Percentiles rank a stretch among this genome's conserved stretches.
Conservation (phyloP, 2,329 filamentous ascomycete species). For the Clarireedia monteithiana region DNA sequence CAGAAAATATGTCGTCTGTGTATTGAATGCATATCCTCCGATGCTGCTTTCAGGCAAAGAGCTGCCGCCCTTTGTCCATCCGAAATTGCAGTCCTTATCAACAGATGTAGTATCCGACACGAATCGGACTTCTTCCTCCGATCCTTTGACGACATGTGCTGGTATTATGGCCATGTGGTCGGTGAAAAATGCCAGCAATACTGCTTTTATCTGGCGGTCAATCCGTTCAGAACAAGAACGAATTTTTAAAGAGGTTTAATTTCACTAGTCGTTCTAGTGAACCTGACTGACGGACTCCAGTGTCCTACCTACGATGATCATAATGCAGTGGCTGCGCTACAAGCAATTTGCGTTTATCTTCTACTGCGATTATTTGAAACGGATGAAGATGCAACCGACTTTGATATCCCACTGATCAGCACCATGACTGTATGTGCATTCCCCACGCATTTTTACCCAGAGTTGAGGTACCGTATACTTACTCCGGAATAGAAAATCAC, state of each 20-base stretch:
- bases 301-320: constrained; percentile 2
- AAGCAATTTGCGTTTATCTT: constrained; percentile 15
- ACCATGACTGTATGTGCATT: constrained; percentile 13
- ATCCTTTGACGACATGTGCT: constrained; percentile 12
- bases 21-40: constrained; percentile 13
- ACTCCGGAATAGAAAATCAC: background rate
- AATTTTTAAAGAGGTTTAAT: constrained; percentile 12
- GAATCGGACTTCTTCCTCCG: background rate
- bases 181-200: constrained; percentile 13
- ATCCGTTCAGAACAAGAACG: constrained; percentile 17
- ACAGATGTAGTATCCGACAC: background rate
- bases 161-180: constrained; percentile 12
- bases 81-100: constrained; percentile 4
- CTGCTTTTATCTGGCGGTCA: constrained; percentile 13
- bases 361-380: constrained; percentile 15
- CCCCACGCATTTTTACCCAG: background rate
- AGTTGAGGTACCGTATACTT: background rate
- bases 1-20: constrained; percentile 13
- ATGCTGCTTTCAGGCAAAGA: constrained; percentile 13
- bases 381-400: constrained; percentile 11
- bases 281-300: background rate
- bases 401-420: constrained; percentile 13
- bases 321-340: constrained; percentile 15
- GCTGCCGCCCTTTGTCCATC: constrained; percentile 15
- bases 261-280: background rate